Evolutionary conservation across 106 monocot genomes (phyloP), one percentile per base, ranked within the genome.

Genomic region (Dendrobium huoshanense): DNA sequence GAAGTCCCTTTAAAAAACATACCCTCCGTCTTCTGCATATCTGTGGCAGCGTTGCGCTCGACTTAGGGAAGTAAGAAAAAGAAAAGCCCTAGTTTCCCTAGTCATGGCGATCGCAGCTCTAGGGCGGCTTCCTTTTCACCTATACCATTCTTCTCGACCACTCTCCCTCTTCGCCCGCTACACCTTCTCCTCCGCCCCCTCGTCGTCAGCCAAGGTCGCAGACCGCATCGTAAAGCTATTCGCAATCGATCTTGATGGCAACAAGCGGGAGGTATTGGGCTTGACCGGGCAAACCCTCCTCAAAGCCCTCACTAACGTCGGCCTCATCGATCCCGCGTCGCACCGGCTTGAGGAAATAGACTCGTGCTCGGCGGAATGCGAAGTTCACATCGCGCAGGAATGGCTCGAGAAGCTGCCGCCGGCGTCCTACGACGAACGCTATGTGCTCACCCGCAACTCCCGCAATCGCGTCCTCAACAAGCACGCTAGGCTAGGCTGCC

Each of bases 291-390:
- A 94, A 54, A 96, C 94, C 44, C 82, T 96, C 22, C 94, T 96
- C 79, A 82, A 83, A 11, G 88, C 96, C 1, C 87, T 96, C 5
- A 19, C 85, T 19, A 92, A 96, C 82, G 79, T 83, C 19, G 85
- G 83, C 3, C 83, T 96, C 70, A 94, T 96, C 78, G 96, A 96
- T 40, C 96, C 96, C 13, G 96, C 84, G 31, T 96, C 96, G 5
- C 96, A 94, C 84, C 90, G 96, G 48, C 81, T 94, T n/a, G 96
- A 96, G 83, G 94, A 96, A 25, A 96, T 96, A 81, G 94, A 96
- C 59, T 93, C 96, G 5, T 96, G 96, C 87, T 94, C 93, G 22
- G 87, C 91, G 33, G 94, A 94, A 82, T 96, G 96, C 86, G 96
- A 96, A 88, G 94, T 96, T 68, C 88, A 89, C 83, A 90, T 96